Evolutionary conservation across 2,329 filamentous ascomycete species (phyloP), one percentile per base, ranked within the genome.

Genomic region (Fusarium compactum): DNA sequence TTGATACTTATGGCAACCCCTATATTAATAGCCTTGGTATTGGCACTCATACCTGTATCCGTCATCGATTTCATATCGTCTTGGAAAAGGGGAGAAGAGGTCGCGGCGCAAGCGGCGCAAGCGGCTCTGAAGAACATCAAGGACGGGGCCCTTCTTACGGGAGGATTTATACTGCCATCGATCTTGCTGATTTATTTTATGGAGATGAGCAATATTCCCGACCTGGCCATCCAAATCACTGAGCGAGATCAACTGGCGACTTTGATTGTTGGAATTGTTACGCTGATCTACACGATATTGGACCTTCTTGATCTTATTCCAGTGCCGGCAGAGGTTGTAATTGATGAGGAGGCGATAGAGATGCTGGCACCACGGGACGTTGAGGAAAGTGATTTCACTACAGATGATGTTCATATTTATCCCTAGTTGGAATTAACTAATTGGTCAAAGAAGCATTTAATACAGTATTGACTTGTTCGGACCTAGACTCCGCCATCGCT

Each of bases 201-300:
- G 3, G 25, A 22, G 2, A 29, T 8, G 7, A 27, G 25, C 2
- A 27, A 22, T 3, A 20, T 66, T 24, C 63, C 63, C 1, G 62
- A 61, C 41, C 6, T 66, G 25, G 62, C 10, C 12, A 46, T 66
- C 7, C 29, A 14, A 12, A 14, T 55, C 0, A 50, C 30, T 2
- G 62, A 66, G 20, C 55, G 62, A 14, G 64, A 67, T 32, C 62
- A 67, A 15, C n/a, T 66, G 20, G 63, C 62, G 14, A 47, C 55
- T 0, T 25, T 67, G 32, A 52, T 66, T 22, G 63, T 61, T 16
- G 63, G 63, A 2, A 10, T 41, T n/a, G 55, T 51, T 1, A 66
- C 63, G 1, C 18, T 64, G 25, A 25, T 16, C 1, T 58, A 58
- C 18, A 65, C 62, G 5, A 16, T 58, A 2, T n/a, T 64, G 20